Evolutionary conservation across 2,329 filamentous ascomycete genomes (phyloP), one percentile per base, ranked within the genome.

Genomic region (Xylariales sp.): DNA sequence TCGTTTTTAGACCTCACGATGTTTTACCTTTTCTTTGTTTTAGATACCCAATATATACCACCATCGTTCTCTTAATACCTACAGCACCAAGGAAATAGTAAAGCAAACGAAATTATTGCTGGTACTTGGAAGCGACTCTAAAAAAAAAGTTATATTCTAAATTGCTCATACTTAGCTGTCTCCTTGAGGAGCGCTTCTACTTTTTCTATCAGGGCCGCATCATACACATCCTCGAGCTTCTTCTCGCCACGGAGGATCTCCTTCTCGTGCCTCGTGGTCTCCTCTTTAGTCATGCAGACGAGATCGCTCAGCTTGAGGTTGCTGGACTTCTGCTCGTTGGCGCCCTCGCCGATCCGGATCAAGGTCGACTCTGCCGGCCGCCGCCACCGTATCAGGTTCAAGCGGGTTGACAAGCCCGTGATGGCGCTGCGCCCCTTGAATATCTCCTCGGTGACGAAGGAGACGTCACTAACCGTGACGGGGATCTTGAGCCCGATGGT

Each of bases 391-490:
- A 85, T 74, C n/a, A 98, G 67, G 2, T 82, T 78, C 4, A 97
- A 68, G 40, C 89, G 75, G 1, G 86, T 95, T 1, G 86, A 70
- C 16, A 97, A 70, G 1, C 88, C 88, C 14, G 85, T 95, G 34
- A 98, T 69, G 12, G 78, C 82, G 54, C 91, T 97, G 40, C 84
- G 82, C 4, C 88, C 89, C 30, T 79, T 77, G 61, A 83, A 98
- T 3, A 96, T 78, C 54, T 98, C 93, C 53, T 98, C 93, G 1
- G 91, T 73, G 3, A 97, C 61, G 60, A 95, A 97, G 2, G 86
- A 85, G 12, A 95, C 78, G 57, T 98, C 93, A 21, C 83, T 81
- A 24, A 78, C 72, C 0, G 79, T 90, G 42, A 97, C 60, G 0
- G 89, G 87, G 1, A 93, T 70, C 46, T 88, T 88, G 33, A 98